Evolutionary conservation across 2,329 filamentous ascomycete genomes (phyloP).

Genomic region (Pseudogymnoascus destructans): DNA sequence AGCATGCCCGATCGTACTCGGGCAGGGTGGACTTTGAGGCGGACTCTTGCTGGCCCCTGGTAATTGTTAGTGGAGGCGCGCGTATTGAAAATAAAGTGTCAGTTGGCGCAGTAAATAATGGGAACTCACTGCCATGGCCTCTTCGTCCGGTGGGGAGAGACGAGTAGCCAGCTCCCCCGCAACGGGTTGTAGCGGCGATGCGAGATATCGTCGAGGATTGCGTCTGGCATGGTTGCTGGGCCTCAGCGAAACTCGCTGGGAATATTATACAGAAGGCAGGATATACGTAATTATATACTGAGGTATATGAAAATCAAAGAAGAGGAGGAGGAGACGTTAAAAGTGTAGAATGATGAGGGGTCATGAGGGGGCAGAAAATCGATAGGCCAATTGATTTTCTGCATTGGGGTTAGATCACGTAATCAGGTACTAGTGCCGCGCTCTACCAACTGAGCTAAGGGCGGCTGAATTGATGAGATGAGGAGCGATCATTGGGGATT

Average conservation of each 20-base stretch:
- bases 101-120: background rate
- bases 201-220: conserved; percentile 86
- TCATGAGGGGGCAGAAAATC: background rate
- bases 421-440: background rate
- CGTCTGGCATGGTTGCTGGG: conserved; percentile 48
- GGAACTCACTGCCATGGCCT: conserved; percentile 82
- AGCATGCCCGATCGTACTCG: conserved; percentile 78
- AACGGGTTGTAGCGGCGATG: conserved; percentile 90
- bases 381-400: background rate
- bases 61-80: conserved; percentile 11
- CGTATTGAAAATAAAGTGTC: background rate
- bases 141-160: conserved; percentile 93
- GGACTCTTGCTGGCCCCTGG: conserved; percentile 64
- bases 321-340: background rate
- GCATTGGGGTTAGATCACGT: background rate
- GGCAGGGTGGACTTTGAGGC: conserved; percentile 58
- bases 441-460: background rate
- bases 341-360: background rate
- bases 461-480: background rate
- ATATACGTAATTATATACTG: background rate
- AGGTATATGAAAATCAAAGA: background rate
- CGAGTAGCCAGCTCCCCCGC: conserved; percentile 79
- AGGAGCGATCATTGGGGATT: background rate
- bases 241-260: background rate
- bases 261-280: background rate